These are phyloP conservation scores for Lodderomyces margitis DNA, from an alignment of 1,139 yeast genomes.

Conservation along the genomic window DNA sequence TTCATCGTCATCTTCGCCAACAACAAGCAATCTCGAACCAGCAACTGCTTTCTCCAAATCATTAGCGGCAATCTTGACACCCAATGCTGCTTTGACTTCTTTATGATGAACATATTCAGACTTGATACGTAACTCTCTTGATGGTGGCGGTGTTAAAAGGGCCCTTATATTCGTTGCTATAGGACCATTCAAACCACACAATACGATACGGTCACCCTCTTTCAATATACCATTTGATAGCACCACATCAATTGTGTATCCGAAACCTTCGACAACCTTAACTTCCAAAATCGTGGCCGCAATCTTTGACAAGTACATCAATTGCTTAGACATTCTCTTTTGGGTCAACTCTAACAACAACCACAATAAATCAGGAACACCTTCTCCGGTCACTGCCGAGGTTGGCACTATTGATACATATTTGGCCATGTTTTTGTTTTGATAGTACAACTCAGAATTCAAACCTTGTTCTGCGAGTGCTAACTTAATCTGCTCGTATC, in stretches of 20 bases:
- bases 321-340: conserved; percentile 97
- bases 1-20: conserved; percentile 96
- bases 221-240: conserved; percentile 89
- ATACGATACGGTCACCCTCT: conserved; percentile 93
- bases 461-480: conserved; percentile 98
- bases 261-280: conserved; percentile 97
- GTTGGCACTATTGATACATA: conserved; percentile 97
- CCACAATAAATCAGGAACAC: conserved; percentile 98
- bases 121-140: conserved; percentile 93
- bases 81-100: conserved; percentile 97
- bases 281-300: conserved; percentile 98
- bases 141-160: conserved; percentile 93
- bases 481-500: conserved; percentile 81
- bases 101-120: conserved; percentile 93
- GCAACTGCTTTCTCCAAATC: conserved; percentile 98
- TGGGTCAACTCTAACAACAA: conserved; percentile 92
- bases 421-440: conserved; percentile 89
- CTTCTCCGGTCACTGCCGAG: conserved; percentile 98
- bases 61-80: conserved; percentile 97
- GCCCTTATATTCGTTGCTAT: conserved; percentile 98
- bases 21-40: conserved; percentile 93
- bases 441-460: conserved; percentile 93
- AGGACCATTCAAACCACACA: conserved; percentile 98
- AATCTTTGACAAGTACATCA: conserved; percentile 89
- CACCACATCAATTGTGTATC: conserved; percentile 97